Conservation (phyloP, 257 asterid genomes). For the Eustoma russellianum region DNA sequence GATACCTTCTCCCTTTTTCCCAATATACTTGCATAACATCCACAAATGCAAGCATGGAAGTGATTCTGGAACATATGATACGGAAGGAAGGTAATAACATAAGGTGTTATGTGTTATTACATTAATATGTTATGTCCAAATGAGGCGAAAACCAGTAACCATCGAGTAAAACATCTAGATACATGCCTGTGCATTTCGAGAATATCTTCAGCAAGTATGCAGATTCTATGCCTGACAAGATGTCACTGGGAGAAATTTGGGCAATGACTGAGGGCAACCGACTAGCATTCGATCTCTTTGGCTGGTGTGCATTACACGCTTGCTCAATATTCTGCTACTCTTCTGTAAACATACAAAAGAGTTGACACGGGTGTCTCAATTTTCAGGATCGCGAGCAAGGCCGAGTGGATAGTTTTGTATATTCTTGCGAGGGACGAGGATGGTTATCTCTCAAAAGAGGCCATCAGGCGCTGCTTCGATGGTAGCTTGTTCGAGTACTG, state of each 20-base stretch:
- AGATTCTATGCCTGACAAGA: constrained; percentile 52
- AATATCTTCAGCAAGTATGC: constrained; percentile 72
- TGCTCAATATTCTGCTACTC: too few relatives aligned
- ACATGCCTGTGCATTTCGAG: constrained; percentile 57
- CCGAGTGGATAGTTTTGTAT: constrained; percentile 61
- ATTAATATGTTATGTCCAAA: not conserved
- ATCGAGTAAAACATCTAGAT: constrained; percentile 25
- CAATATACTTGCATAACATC: constrained; percentile 55
- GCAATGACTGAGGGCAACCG: constrained; percentile 61
- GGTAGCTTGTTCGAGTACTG: constrained; percentile 88
- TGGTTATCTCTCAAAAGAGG: constrained; percentile 76
- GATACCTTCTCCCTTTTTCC: constrained; percentile 71
- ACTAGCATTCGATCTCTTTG: constrained; percentile 41
- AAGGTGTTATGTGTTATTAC: not conserved
- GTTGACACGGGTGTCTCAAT: too few relatives aligned
- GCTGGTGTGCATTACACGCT: constrained; percentile 6
- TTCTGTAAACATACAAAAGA: too few relatives aligned
- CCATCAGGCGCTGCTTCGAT: constrained; percentile 66
- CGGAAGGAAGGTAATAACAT: constrained; percentile 61
- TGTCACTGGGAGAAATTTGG: constrained; percentile 60
- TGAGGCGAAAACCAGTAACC: not conserved
- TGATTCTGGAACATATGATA: constrained; percentile 57
- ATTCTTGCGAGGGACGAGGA: constrained; percentile 63
- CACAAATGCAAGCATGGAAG: constrained; percentile 87
- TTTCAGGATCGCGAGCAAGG: constrained; percentile 49